Conservation (phyloP, 2,329 filamentous ascomycete genomes). For the Penicillium sp. region DNA sequence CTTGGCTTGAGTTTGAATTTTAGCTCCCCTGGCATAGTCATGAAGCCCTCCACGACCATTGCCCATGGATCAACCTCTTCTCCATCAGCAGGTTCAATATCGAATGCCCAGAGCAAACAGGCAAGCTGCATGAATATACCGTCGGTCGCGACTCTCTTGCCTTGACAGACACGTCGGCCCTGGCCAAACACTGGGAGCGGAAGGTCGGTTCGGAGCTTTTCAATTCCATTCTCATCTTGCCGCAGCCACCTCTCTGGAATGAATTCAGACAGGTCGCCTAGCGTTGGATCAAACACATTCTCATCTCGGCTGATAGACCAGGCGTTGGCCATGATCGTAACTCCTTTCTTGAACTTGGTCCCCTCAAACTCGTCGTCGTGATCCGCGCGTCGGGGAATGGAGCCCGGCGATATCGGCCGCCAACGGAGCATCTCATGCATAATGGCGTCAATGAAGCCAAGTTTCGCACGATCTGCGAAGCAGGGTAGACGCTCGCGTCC, state of each 20-base stretch:
- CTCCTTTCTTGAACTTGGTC: conserved; percentile 49
- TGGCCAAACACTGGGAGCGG: conserved; percentile 24
- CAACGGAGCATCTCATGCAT: conserved; percentile 38
- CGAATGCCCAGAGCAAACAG: conserved; percentile 24
- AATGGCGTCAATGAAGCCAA: conserved; percentile 37
- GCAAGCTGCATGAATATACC: conserved; percentile 24
- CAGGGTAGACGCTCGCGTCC: conserved; percentile 32
- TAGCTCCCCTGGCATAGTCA: conserved; percentile 21
- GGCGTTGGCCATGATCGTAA: conserved; percentile 47
- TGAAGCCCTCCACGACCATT: conserved; percentile 25
- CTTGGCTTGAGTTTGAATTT: conserved; percentile 20
- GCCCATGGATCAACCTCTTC: conserved; percentile 21
- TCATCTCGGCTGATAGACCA: conserved; percentile 48
- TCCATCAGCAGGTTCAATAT: conserved; percentile 14
- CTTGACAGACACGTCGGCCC: conserved; percentile 23
- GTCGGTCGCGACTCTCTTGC: conserved; percentile 23
- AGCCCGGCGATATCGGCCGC: conserved; percentile 47
- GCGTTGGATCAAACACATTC: conserved; percentile 33
- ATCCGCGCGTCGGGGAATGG: conserved; percentile 50
- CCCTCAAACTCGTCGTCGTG: conserved; percentile 50
- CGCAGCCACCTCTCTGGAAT: conserved; percentile 21
- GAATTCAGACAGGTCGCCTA: conserved; percentile 19
- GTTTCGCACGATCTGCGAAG: conserved; percentile 31
- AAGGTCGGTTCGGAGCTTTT: conserved; percentile 16
- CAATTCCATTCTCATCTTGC: not conserved